Percentiles rank a stretch among this genome's conserved stretches.
phyloP scores from a whole-genome alignment of 352 stramenopile species.

The Phytophthora sp. region DNA sequence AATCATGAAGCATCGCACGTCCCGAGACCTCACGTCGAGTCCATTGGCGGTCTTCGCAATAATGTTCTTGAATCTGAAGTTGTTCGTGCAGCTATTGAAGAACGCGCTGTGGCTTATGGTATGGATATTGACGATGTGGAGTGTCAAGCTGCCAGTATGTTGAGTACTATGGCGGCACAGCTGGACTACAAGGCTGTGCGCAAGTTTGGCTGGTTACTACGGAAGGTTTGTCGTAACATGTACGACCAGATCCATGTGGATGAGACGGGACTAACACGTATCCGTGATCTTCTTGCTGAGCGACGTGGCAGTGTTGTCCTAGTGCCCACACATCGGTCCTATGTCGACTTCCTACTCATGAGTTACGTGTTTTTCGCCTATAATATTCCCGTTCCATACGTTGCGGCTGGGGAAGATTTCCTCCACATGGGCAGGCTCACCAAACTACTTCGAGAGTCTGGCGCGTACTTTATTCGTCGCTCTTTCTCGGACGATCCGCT shows the following conservation, averaged over 20 bases:
- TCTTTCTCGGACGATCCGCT: conserved; percentile 73
- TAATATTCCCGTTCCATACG: conserved; percentile 86
- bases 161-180: conserved; percentile 79
- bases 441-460: conserved; percentile 68
- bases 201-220: conserved; percentile 80
- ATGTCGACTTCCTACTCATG: conserved; percentile 87
- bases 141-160: conserved; percentile 60
- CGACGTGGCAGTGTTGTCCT: conserved; percentile 72
- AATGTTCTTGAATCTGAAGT: conserved; percentile 67
- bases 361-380: conserved; percentile 91
- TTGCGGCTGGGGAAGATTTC: conserved; percentile 84
- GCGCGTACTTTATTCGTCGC: conserved; percentile 83
- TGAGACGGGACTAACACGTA: conserved; percentile 69
- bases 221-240: conserved; percentile 84
- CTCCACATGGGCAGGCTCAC: conserved; percentile 73
- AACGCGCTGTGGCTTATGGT: conserved; percentile 38
- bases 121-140: conserved; percentile 56
- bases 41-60: conserved; percentile 67
- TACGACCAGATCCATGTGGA: conserved; percentile 91
- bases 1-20: conserved; percentile 90
- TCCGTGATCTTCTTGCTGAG: conserved; percentile 66
- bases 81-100: conserved; percentile 64
- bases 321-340: conserved; percentile 86
- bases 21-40: conserved; percentile 69
- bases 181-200: conserved; percentile 81